phyloP scores from a whole-genome alignment of 2,329 filamentous ascomycete genomes.

The Trichoderma aggressivum region DNA sequence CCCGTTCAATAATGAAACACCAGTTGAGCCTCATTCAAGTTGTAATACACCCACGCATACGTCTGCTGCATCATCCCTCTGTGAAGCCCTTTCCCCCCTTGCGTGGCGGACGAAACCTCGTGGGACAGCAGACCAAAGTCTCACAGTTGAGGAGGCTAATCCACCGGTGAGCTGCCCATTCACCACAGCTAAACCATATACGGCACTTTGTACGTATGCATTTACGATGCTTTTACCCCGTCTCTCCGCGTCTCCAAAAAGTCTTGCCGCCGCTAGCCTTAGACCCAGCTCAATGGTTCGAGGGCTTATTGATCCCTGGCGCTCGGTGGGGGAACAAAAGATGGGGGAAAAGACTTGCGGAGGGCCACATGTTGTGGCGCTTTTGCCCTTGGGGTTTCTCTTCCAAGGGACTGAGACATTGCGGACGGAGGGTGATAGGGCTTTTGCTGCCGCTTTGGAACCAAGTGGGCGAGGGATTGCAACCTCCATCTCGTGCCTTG shows the following conservation, averaged over 20 bases:
- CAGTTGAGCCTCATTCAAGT: not conserved
- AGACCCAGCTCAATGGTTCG: constrained; percentile 5
- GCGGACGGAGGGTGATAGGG: not conserved
- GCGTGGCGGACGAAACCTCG: not conserved
- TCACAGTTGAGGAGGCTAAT: not conserved
- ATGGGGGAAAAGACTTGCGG: constrained; percentile 5
- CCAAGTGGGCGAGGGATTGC: not conserved
- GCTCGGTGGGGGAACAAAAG: constrained; percentile 10
- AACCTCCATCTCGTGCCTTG: not conserved
- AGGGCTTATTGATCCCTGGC: constrained; percentile 12
- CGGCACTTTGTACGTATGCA: not conserved
- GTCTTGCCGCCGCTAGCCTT: constrained; percentile 13
- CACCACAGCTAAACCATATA: not conserved
- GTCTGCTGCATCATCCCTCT: not conserved
- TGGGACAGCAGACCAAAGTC: not conserved
- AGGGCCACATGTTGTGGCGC: not conserved
- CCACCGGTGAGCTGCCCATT: not conserved
- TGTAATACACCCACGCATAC: not conserved
- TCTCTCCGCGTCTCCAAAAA: constrained; percentile 5
- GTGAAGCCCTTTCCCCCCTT: not conserved
- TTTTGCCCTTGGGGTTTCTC: not conserved
- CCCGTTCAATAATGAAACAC: not conserved
- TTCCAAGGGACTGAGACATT: not conserved
- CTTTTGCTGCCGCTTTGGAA: not conserved
- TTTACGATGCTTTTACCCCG: not conserved